Evolutionary conservation across 495 filamentous ascomycete species (phyloP), one percentile per base, ranked within the genome.

Genomic region (Hypomontagnella monticulosa): DNA sequence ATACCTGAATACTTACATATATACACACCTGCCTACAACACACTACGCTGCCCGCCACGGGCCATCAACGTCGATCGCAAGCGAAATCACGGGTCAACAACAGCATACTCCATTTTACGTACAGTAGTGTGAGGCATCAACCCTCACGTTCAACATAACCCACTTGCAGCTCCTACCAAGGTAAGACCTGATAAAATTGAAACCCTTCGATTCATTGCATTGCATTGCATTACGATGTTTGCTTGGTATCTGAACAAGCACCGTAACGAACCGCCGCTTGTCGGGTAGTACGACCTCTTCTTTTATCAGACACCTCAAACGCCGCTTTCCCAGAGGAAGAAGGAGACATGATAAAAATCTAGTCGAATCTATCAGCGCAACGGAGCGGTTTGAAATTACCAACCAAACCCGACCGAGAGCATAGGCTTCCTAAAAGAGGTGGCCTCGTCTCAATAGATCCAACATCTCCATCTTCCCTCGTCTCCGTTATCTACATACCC

Each of bases 51-150:
- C 47, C 14, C 37, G 57, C 56, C 57, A 57, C 47, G 36, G 48
- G 34, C 41, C 58, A 43, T 50, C 16, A 42, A 54, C 38, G 60
- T 53, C 44, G 55, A 68, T 60, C 59, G 1, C 36, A 34, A 48
- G 36, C 37, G 30, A 38, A 63, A 63, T 59, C 59, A 44, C 49
- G 33, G 54, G 59, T 47, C 19, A n/a, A 58, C 42, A 49, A 37
- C 32, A 50, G 10, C 54, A 43, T 23, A 14, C 65, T 54, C 42
- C 20, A 46, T 55, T 64, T 56, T 63, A 62, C 48, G 11, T 53
- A 49, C 27, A 46, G 53, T 68, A 56, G 37, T 50, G 42, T 55
- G 43, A 63, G 65, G 37, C 46, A 51, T 63, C 59, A 63, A 60
- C 12, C 36, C 58, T 63, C 59, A 63, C 48, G 53, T 56, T 63